Percentiles rank a stretch among this genome's conserved stretches.
These are phyloP conservation scores for Nannizziopsis arthrosporioides DNA, from an alignment of 2,329 filamentous ascomycete species.

Conservation along the genomic window DNA sequence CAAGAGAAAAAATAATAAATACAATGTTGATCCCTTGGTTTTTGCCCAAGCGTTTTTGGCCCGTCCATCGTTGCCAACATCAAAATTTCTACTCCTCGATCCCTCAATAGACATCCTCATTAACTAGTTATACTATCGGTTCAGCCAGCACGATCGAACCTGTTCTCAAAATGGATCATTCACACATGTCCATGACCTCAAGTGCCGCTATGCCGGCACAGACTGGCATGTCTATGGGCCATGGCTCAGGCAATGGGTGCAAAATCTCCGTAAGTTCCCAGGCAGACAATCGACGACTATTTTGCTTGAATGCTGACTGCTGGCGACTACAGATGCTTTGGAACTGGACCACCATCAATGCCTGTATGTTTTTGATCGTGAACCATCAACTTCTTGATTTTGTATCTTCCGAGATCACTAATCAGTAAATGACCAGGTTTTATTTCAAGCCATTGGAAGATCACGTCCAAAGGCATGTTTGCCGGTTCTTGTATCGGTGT, in stretches of 20 bases:
- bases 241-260: constrained; percentile 17
- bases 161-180: constrained; percentile 9
- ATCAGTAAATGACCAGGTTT: constrained; percentile 41
- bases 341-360: constrained; percentile 64
- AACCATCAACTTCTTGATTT: no score
- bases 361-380: constrained; percentile 32
- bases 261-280: constrained; percentile 24
- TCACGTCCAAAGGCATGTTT: constrained; percentile 59
- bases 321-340: constrained; percentile 53
- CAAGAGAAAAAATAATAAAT: no score
- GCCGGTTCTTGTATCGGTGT: constrained; percentile 70
- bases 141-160: no score
- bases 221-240: constrained; percentile 12
- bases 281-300: background rate
- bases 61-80: no score
- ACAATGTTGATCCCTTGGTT: no score
- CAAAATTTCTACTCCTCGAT: no score
- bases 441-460: constrained; percentile 56
- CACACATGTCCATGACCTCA: constrained; percentile 11
- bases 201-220: constrained; percentile 10
- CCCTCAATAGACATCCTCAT: no score
- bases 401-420: background rate
- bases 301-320: constrained; percentile 1
- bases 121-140: no score
- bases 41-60: no score